Evolutionary conservation across 768 basidiomycete genomes (phyloP), one percentile per base, ranked within the genome.

Genomic region (Guyanaporus albipodus): DNA sequence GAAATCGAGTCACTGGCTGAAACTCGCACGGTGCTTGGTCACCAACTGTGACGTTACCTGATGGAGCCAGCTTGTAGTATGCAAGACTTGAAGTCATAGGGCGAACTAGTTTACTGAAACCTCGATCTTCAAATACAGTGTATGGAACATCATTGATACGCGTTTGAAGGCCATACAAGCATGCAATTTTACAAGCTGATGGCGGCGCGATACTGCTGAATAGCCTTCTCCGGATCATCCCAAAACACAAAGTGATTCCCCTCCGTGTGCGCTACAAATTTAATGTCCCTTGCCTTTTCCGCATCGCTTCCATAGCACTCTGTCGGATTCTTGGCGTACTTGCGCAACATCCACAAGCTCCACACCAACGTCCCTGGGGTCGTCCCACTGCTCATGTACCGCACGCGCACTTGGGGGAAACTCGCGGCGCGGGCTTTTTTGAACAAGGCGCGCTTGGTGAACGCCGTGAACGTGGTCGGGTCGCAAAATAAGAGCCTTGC

Each of bases 201-300:
- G 6, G 50, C 27, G 1, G 1, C 19, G 14, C 8, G 27, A 24
- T 49, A 59, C 8, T 58, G 53, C 23, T 48, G 37, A n/a, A 62
- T 51, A 19, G 57, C 53, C 38, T 45, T 51, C 53, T 60, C 47
- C 10, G 60, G 58, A 8, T 59, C 45, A 0, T 60, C 60, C 59
- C 57, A 60, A 34, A 56, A 62, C 19, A 55, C 15, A 15, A 62
- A 59, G 38, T 60, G 60, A 28, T 60, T 62, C 28, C 59, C 59
- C 29, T 60, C 57, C 10, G 37, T 28, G 15, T 59, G 49, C 4
- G 7, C 21, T 12, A 52, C 6, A 27, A 26, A 42, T 35, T 53
- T 43, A 46, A 62, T 41, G 7, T 62, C 59, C 24, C 59, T 60
- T 21, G 38, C 53, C 29, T 36, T 60, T 28, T 56, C 57, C 14